These are phyloP conservation scores for Tolypocladium cylindrosporum DNA, from an alignment of 2,329 filamentous ascomycete genomes.

Conservation along the genomic window DNA sequence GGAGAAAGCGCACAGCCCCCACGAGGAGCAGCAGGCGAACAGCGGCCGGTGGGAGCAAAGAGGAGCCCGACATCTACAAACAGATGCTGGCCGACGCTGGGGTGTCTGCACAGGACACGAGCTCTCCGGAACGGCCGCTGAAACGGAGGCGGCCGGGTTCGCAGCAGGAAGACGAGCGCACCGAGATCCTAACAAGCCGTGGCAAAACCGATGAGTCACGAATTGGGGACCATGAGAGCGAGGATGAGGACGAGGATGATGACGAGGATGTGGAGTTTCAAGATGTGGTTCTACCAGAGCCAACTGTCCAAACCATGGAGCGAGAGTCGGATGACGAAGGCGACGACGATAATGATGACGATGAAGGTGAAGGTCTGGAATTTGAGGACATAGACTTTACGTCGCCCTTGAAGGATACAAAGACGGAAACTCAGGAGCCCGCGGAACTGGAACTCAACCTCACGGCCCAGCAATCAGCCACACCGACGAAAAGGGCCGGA, in stretches of 20 bases:
- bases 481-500: conserved; percentile 16
- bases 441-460: conserved; percentile 42
- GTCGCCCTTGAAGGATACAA: conserved; percentile 12
- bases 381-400: conserved; percentile 41
- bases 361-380: conserved; percentile 28
- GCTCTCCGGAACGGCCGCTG: conserved; percentile 26
- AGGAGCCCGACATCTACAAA: conserved; percentile 31
- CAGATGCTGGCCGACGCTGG: conserved; percentile 41
- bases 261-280: conserved; percentile 35
- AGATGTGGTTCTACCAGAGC: conserved; percentile 36
- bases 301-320: conserved; percentile 41
- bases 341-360: conserved; percentile 27
- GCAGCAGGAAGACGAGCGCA: neutral
- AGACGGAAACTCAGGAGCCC: conserved; percentile 12
- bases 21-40: conserved; percentile 11
- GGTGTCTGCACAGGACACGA: conserved; percentile 16
- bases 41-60: conserved; percentile 7
- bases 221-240: conserved; percentile 8
- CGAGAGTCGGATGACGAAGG: conserved; percentile 37
- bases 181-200: neutral
- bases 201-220: neutral
- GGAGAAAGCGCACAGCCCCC: conserved; percentile 16
- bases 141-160: conserved; percentile 24
- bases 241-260: conserved; percentile 24
- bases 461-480: conserved; percentile 30